These are phyloP conservation scores for Neopestalotiopsis rosae DNA, from an alignment of 2,329 filamentous ascomycete species.

Conservation along the genomic window DNA sequence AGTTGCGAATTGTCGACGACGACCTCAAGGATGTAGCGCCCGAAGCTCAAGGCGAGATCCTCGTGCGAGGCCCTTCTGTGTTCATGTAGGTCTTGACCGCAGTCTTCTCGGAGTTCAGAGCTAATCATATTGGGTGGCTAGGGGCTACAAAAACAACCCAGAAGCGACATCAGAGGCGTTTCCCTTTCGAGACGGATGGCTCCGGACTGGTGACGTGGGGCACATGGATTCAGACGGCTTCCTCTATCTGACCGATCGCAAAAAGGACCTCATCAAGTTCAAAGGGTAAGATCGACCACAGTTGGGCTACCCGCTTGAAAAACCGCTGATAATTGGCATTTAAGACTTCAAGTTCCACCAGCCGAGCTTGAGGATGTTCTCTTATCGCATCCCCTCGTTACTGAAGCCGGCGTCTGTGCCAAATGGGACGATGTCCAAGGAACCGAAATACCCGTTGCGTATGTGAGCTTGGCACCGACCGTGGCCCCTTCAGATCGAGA, in stretches of 20 bases:
- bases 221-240: constrained; percentile 66
- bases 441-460: constrained; percentile 51
- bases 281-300: constrained; percentile 43
- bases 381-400: constrained; percentile 34
- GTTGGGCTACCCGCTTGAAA: neutral
- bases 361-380: constrained; percentile 56
- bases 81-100: constrained; percentile 56
- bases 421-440: constrained; percentile 29
- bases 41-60: constrained; percentile 57
- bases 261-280: constrained; percentile 60
- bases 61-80: constrained; percentile 71
- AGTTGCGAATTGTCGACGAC: constrained; percentile 58
- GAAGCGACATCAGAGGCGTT: constrained; percentile 65
- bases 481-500: constrained; percentile 23
- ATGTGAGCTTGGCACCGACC: constrained; percentile 42
- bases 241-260: constrained; percentile 76
- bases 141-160: constrained; percentile 64
- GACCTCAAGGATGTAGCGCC: constrained; percentile 56
- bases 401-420: constrained; percentile 50
- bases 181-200: constrained; percentile 51
- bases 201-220: constrained; percentile 77
- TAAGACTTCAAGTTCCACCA: constrained; percentile 61
- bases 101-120: neutral
- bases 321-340: neutral
- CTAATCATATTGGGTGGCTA: neutral